Evolutionary conservation across 1,284 basidiomycete genomes (phyloP).

Genomic region (Stygiomarasmius scandens): DNA sequence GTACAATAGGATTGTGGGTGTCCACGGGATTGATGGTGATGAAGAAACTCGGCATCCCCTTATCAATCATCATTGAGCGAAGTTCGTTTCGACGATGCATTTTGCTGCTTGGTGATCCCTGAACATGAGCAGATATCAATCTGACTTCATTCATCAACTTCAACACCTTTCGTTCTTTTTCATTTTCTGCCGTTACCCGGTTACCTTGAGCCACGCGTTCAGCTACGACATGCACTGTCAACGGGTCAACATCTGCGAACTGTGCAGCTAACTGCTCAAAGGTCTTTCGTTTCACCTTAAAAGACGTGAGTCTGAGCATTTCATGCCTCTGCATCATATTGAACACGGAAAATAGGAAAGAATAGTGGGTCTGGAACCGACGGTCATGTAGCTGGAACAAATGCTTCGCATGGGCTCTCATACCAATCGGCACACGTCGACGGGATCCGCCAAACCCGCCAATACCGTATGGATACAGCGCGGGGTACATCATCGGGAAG

Average conservation of each 20-base stretch:
- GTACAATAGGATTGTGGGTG: slow-evolving; percentile 36
- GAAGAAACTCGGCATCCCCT: slow-evolving; percentile 36
- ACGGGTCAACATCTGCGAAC: slow-evolving; percentile 22
- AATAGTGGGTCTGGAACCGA: slow-evolving; percentile 37
- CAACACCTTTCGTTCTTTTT: slow-evolving; percentile 28
- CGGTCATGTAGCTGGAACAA: slow-evolving; percentile 30
- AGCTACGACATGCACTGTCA: slow-evolving; percentile 21
- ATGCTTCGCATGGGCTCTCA: slow-evolving; percentile 32
- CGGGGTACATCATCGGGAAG: slow-evolving; percentile 37
- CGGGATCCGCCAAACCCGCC: slow-evolving; percentile 35
- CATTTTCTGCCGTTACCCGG: slow-evolving; percentile 15
- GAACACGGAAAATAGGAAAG: slow-evolving; percentile 38
- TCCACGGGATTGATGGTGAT: slow-evolving; percentile 46
- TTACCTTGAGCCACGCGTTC: slow-evolving; percentile 18
- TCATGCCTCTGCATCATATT: slow-evolving; percentile 36
- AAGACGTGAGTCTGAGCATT: slow-evolving; percentile 28
- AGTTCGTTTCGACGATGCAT: slow-evolving; percentile 40
- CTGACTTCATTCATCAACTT: slow-evolving; percentile 37
- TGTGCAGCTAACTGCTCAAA: slow-evolving; percentile 25
- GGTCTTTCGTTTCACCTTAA: slow-evolving; percentile 26
- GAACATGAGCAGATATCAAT: slow-evolving; percentile 30
- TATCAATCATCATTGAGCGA: slow-evolving; percentile 28
- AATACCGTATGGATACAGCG: slow-evolving; percentile 39
- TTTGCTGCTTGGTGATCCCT: slow-evolving; percentile 31
- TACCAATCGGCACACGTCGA: slow-evolving; percentile 19